Evolutionary conservation across 352 stramenopile genomes (phyloP).

Genomic region (Phytophthora lateralis): DNA sequence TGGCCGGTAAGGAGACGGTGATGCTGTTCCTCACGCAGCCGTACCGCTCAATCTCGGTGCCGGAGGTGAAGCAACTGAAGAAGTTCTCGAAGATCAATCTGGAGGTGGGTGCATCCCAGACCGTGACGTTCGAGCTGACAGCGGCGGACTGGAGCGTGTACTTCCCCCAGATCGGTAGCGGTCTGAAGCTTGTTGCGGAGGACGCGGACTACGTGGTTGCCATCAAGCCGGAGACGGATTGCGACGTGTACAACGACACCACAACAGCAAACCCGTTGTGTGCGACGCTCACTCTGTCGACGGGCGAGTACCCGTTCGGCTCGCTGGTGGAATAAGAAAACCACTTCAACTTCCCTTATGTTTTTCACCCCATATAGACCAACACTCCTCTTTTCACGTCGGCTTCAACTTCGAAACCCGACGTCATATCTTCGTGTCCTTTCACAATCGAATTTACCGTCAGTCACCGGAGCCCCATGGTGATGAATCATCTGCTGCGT

Average conservation of each 20-base stretch:
- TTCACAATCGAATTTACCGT: conserved; percentile 21
- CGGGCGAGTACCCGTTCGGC: conserved; percentile 22
- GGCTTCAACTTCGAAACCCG: background rate
- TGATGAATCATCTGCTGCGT: conserved; percentile 57
- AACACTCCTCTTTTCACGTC: conserved; percentile 20
- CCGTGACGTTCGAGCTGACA: conserved; percentile 27
- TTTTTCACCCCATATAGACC: conserved; percentile 7
- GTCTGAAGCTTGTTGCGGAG: conserved; percentile 35
- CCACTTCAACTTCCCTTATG: conserved; percentile 6
- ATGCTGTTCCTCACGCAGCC: conserved; percentile 17
- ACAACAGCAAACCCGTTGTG: conserved; percentile 13
- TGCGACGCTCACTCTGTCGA: conserved; percentile 24
- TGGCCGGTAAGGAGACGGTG: conserved; percentile 10
- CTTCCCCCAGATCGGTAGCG: conserved; percentile 47
- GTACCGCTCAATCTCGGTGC: conserved; percentile 18
- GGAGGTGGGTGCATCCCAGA: conserved; percentile 5
- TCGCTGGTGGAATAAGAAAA: conserved; percentile 10
- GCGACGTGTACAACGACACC: conserved; percentile 30
- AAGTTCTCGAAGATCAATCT: conserved; percentile 19
- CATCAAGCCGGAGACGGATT: conserved; percentile 44
- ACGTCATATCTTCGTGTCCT: conserved; percentile 19
- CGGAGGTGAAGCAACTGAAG: conserved; percentile 20
- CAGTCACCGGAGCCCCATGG: background rate
- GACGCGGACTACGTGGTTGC: conserved; percentile 43
- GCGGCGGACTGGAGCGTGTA: conserved; percentile 42